These are phyloP conservation scores for Pyrus pyrifolia DNA, from an alignment of 306 rosid species.

Conservation along the genomic window DNA sequence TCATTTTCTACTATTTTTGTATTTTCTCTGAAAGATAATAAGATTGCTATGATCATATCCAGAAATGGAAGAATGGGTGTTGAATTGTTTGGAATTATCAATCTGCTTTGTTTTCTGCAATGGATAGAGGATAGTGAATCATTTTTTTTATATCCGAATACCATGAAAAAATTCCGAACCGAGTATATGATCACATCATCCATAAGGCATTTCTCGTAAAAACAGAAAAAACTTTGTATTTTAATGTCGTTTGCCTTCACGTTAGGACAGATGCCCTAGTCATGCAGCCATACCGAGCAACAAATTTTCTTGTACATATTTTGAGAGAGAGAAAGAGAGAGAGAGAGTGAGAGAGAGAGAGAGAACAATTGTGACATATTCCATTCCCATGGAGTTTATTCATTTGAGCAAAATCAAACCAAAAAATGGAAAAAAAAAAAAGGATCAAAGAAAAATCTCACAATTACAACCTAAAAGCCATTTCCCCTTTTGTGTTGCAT, in stretches of 20 bases:
- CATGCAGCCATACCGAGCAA: neutral
- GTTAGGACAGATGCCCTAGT: neutral
- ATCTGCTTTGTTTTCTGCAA: neutral
- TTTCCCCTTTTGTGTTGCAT: slow-evolving; percentile 22
- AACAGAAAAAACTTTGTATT: neutral
- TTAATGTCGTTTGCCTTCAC: neutral
- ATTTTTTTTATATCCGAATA: neutral
- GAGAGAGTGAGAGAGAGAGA: neutral
- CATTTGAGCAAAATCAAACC: slow-evolving; percentile 37
- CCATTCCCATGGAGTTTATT: slow-evolving; percentile 30
- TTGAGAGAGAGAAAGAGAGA: neutral
- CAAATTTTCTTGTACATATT: neutral
- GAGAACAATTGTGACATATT: neutral
- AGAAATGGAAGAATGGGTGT: neutral
- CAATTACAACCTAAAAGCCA: slow-evolving; percentile 22
- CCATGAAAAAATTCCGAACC: too few relatives aligned
- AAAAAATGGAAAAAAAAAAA: neutral
- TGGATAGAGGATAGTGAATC: neutral
- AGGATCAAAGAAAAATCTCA: slow-evolving; percentile 21
- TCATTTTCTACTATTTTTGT: neutral
- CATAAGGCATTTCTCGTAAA: too few relatives aligned
- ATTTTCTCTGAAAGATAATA: neutral
- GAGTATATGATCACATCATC: neutral
- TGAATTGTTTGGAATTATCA: neutral
- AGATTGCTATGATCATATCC: neutral